Evolutionary conservation across 176 grass and related monocot genomes (phyloP).

Genomic region (Triticum monococcum): DNA sequence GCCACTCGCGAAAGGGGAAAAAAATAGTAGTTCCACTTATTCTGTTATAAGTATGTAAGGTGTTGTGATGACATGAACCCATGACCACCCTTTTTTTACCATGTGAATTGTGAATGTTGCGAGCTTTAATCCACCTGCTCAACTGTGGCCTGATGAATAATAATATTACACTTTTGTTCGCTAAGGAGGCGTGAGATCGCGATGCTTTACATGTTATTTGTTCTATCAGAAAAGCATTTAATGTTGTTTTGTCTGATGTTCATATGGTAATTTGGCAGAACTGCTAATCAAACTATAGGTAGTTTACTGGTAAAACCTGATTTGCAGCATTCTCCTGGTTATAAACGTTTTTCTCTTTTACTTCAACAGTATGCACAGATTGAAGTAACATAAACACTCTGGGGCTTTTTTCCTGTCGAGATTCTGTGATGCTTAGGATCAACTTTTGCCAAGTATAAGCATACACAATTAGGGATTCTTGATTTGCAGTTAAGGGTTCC

Average conservation of each 20-base stretch:
- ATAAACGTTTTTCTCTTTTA: neutral
- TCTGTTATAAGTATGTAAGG: neutral
- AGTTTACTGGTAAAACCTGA: constrained; percentile 4
- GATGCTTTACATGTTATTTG: neutral
- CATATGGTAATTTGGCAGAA: neutral
- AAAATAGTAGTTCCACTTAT: neutral
- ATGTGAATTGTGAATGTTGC: constrained; percentile 5
- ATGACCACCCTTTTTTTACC: neutral
- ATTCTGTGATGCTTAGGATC: neutral
- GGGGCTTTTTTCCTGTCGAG: neutral
- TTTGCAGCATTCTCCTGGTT: neutral
- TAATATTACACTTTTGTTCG: neutral
- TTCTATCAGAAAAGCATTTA: neutral
- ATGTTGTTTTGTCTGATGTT: neutral
- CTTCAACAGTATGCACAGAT: neutral
- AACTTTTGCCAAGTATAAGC: neutral
- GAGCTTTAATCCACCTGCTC: neutral
- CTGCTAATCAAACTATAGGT: neutral
- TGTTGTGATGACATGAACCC: neutral
- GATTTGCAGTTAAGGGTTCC: neutral
- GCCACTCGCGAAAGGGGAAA: neutral
- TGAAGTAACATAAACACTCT: constrained; percentile 7
- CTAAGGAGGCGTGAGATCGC: neutral
- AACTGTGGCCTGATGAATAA: neutral
- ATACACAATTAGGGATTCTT: neutral